Evolutionary conservation across 1,139 yeast species (phyloP).

Genomic region (Spencermartinsiella ligniputridi): DNA sequence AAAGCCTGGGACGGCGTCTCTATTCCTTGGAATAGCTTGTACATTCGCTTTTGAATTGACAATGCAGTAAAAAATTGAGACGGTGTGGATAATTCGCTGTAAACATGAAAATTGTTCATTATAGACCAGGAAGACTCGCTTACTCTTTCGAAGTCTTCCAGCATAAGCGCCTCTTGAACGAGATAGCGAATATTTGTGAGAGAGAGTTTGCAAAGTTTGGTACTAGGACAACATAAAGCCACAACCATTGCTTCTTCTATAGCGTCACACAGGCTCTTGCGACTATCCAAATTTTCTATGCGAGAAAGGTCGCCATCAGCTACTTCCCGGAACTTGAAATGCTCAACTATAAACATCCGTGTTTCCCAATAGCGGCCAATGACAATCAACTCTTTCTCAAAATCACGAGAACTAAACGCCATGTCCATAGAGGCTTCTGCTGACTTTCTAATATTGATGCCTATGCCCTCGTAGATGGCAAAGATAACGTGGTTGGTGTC

Average conservation of each 20-base stretch:
- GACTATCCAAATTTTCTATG: constrained; percentile 26
- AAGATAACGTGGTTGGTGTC: constrained; percentile 10
- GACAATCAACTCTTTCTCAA: constrained; percentile 17
- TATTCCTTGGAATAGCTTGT: constrained; percentile 49
- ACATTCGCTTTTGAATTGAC: constrained; percentile 66
- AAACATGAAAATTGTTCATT: constrained; percentile 35
- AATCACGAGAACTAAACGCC: constrained; percentile 11
- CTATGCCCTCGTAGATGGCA: constrained; percentile 15
- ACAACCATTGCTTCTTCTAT: constrained; percentile 48
- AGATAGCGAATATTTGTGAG: constrained; percentile 47
- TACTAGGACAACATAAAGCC: constrained; percentile 53
- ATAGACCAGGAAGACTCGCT: constrained; percentile 27
- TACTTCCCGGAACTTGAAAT: constrained; percentile 29
- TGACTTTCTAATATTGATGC: constrained; percentile 13
- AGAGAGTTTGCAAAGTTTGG: constrained; percentile 52
- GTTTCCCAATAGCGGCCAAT: constrained; percentile 21
- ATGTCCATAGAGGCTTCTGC: constrained; percentile 9
- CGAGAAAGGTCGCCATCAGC: constrained; percentile 18
- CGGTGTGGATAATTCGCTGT: constrained; percentile 52
- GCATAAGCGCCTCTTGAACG: constrained; percentile 37
- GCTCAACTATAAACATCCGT: constrained; percentile 21
- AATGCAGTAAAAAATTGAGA: constrained; percentile 61
- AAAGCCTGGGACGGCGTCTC: constrained; percentile 58
- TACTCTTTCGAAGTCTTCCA: constrained; percentile 23
- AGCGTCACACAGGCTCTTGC: constrained; percentile 30